Percentiles rank a stretch among this genome's conserved stretches.
Evolutionary conservation across 2,329 filamentous ascomycete species (phyloP).

Genomic region (Talaromyces sp.): DNA sequence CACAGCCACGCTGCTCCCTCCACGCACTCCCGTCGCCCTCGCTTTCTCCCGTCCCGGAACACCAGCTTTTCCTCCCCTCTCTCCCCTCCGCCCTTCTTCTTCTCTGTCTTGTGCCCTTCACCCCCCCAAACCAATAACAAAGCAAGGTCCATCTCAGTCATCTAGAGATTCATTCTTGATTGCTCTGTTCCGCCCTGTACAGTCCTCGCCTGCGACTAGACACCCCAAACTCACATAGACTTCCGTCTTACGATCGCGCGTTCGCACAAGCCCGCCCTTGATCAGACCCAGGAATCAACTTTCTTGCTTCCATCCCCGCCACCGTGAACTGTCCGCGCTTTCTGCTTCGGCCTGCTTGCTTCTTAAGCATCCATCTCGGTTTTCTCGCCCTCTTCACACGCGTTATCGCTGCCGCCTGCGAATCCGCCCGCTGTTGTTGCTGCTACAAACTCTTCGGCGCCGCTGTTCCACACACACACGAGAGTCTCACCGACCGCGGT

Average conservation of each 20-base stretch:
- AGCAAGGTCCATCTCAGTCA: not conserved
- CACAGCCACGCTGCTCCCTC: not conserved
- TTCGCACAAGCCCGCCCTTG: not conserved
- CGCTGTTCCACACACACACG: not conserved
- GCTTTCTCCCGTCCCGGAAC: not conserved
- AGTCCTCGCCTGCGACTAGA: not conserved
- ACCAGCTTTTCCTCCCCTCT: not conserved
- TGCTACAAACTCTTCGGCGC: not conserved
- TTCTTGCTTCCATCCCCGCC: not conserved
- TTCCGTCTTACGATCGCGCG: not conserved
- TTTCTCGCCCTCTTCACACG: not conserved
- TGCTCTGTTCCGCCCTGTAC: not conserved
- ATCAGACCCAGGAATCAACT: not conserved
- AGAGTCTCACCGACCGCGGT: not conserved
- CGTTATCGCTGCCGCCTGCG: not conserved
- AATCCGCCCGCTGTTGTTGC: not conserved
- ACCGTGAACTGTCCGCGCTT: not conserved
- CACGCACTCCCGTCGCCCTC: not conserved
- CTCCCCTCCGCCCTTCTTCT: conserved; percentile 5
- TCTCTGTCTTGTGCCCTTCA: conserved; percentile 1
- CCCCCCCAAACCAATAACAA: not conserved
- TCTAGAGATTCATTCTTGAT: not conserved
- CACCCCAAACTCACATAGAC: not conserved
- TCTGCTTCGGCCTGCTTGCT: not conserved
- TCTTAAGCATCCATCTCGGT: not conserved